Evolutionary conservation across 1,284 basidiomycete species (phyloP), one percentile per base, ranked within the genome.

Genomic region (Bjerkandera adusta): DNA sequence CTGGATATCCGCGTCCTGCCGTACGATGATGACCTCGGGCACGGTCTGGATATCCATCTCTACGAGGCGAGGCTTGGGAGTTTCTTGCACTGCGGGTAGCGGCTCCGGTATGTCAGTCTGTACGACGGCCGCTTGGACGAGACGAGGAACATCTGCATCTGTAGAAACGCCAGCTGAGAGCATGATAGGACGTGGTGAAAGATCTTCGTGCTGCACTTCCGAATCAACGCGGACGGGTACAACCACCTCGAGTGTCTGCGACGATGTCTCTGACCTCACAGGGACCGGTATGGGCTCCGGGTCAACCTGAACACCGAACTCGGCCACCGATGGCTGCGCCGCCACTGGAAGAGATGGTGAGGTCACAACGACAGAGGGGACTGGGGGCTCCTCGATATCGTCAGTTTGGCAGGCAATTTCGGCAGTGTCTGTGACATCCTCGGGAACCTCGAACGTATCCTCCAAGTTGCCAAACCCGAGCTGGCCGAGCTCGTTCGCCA

Each of bases 401-500:
- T 73, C 80, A 1, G 79, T 85, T 68, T 86, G 85, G 54, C 79
- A 82, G 13, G 71, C 79, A 43, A 77, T 75, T 45, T 89, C 85
- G 11, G 66, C 71, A 29, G 76, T 80, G 61, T 82, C 77, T 30
- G 30, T 51, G 11, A 42, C 42, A 40, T 77, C 71, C 36, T 59
- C 62, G 36, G 59, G 57, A 51, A 63, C 65, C 58, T 54, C 71
- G 62, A 58, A 72, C 64, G 48, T 69, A 60, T 50, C 72, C 54
- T 64, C 61, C 26, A 51, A 36, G 11, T 61, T 57, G 33, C 29
- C 33, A 57, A 54, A 49, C 69, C 57, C 62, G 71, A 52, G 60
- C 70, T 79, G 71, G 27, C 77, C 77, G 40, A 87, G 69, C 59
- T 86, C 85, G 25, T 76, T 73, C 20, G 83, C 80, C 22, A 89